A percentile compares a stretch with the other conserved stretches of the same genome.
Conservation (phyloP, 768 basidiomycete species). For the Russula emetica region DNA sequence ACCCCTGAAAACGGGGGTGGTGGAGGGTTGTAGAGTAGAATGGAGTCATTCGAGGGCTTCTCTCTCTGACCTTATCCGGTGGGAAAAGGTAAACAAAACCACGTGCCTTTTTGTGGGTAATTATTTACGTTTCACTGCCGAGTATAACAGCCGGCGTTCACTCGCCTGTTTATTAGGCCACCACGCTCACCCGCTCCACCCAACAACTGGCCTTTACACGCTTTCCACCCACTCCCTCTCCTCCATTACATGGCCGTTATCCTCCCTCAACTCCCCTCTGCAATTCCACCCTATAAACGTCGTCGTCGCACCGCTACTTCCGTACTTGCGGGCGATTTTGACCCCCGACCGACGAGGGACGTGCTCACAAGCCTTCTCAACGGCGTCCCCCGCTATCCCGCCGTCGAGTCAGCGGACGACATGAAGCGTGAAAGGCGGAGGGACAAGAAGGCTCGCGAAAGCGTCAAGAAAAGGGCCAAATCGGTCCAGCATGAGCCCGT, state of each 20-base stretch:
- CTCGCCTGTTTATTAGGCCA: constrained; percentile 27
- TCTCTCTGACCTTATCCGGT: constrained; percentile 5
- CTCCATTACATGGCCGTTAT: constrained; percentile 36
- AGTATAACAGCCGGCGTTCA: constrained; percentile 29
- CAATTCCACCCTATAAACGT: constrained; percentile 34
- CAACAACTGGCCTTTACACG: constrained; percentile 16
- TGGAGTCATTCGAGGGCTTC: constrained; percentile 11
- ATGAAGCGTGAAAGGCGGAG: constrained; percentile 50
- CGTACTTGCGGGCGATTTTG: constrained; percentile 73
- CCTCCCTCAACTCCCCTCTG: constrained; percentile 23
- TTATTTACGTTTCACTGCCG: constrained; percentile 24
- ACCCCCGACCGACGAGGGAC: constrained; percentile 61
- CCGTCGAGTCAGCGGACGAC: constrained; percentile 59
- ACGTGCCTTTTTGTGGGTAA: constrained; percentile 22
- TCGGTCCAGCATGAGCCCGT: constrained; percentile 32
- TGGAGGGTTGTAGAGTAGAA: not conserved
- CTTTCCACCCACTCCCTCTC: not conserved
- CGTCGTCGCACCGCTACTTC: constrained; percentile 63
- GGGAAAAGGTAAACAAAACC: constrained; percentile 25
- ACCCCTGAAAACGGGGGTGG: constrained; percentile 5
- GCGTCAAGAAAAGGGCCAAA: constrained; percentile 45
- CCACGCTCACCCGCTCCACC: constrained; percentile 28
- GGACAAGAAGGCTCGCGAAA: constrained; percentile 50
- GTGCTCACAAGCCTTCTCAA: constrained; percentile 77
- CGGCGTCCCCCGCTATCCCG: constrained; percentile 63